Evolutionary conservation across 2,329 filamentous ascomycete genomes (phyloP).

Genomic region (Colletotrichum filicis): DNA sequence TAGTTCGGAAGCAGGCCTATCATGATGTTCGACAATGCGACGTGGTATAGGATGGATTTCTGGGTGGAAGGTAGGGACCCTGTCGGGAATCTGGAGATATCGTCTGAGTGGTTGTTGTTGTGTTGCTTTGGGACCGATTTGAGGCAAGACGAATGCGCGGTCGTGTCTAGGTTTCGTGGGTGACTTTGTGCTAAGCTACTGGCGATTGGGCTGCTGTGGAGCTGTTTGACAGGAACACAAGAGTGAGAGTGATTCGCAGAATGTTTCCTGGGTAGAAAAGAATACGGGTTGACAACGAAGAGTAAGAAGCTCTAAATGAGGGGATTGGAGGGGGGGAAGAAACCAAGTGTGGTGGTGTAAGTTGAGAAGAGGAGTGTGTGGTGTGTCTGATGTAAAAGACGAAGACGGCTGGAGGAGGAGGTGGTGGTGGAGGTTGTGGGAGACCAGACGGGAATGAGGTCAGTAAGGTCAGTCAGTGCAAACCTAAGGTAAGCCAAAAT

Average conservation of each 20-base stretch:
- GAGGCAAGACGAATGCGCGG: conserved; percentile 23
- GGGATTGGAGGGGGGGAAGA: conserved; percentile 17
- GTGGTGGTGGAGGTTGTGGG: conserved; percentile 20
- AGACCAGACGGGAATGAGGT: conserved; percentile 35
- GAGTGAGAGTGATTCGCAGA: conserved; percentile 20
- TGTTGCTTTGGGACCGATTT: background rate
- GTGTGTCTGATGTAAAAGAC: conserved; percentile 35
- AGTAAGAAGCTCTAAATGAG: conserved; percentile 32
- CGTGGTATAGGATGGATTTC: conserved; percentile 25
- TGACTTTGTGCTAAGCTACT: conserved; percentile 23
- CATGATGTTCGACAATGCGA: conserved; percentile 36
- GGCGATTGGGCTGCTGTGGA: conserved; percentile 29
- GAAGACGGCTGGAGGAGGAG: conserved; percentile 18
- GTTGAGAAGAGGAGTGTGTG: conserved; percentile 15
- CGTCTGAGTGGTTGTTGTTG: background rate
- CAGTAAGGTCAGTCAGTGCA: conserved; percentile 29
- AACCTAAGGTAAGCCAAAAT: conserved; percentile 18
- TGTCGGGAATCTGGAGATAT: conserved; percentile 8
- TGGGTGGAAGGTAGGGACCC: conserved; percentile 8
- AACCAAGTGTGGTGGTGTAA: conserved; percentile 19
- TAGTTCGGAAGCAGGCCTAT: conserved; percentile 31
- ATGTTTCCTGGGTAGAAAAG: conserved; percentile 8
- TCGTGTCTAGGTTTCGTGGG: conserved; percentile 26
- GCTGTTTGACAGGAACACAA: conserved; percentile 25
- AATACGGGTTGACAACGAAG: conserved; percentile 3